Evolutionary conservation across 1,284 basidiomycete species (phyloP), one percentile per base, ranked within the genome.

Genomic region (Boletus smithii): DNA sequence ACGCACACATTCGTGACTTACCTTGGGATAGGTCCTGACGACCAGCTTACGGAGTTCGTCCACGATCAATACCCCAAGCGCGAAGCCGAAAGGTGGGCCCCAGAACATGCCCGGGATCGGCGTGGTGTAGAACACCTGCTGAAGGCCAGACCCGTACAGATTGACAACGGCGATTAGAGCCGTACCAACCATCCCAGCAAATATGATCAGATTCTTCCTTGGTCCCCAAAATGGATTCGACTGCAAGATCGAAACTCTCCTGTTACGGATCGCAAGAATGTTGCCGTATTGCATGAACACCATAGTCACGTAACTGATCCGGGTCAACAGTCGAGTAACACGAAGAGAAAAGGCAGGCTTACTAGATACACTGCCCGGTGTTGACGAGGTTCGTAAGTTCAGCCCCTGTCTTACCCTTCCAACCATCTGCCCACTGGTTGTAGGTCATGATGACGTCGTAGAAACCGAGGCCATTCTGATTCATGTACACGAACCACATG

Each of bases 341-440:
- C 6, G 9, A 52, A 72, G 23, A 59, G 63, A 54, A 23, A 33
- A 22, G 67, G 68, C 36, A 8, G 10, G 58, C 71, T 35, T 49
- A 75, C 73, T 74, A 75, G 36, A 72, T 65, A 55, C 72, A 75
- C 50, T 75, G 69, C 23, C 73, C 69, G 0, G 58, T 56, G 42
- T 51, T 57, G 42, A 71, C 69, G 35, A 71, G 65, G 5, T 53
- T 43, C 1, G 46, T 52, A 18, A 72, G 59, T 41, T 72, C 56
- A 0, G 45, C 55, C 3, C 30, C 16, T 1, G 65, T 44, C 42
- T 55, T 66, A 8, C 63, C 66, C 34, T 70, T 22, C 55, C 59
- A 72, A 3, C 67, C 67, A 30, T 51, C 61, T 23, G 24, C n/a
- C 69, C 69, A 71, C 10, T 60, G 49, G 54, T 74, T 65, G 54